A percentile compares a stretch with the other conserved stretches of the same genome.
Conservation (phyloP, 2,329 filamentous ascomycete species). For the Arthrobotrys sinensis region DNA sequence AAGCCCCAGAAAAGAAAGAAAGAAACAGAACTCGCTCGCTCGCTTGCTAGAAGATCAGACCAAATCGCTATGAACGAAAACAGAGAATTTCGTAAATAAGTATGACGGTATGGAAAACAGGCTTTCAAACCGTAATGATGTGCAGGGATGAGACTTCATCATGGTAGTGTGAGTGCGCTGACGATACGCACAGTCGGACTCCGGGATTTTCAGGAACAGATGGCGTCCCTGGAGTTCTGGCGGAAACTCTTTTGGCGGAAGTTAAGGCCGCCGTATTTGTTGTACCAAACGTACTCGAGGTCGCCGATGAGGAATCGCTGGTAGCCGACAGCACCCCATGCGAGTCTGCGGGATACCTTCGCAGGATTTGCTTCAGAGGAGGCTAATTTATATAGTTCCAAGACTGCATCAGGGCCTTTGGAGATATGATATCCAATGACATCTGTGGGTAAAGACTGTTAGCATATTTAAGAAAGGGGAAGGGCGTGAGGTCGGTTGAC, state of each 20-base stretch:
- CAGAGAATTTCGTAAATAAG: constrained; percentile 31
- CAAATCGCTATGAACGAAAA: constrained; percentile 10
- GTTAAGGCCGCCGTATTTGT: constrained; percentile 52
- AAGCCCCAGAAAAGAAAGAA: constrained; percentile 24
- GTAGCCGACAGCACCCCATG: constrained; percentile 60
- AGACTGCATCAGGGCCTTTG: constrained; percentile 51
- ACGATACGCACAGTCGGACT: not conserved
- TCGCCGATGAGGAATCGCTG: constrained; percentile 61
- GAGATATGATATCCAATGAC: constrained; percentile 61
- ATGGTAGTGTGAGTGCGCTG: not conserved
- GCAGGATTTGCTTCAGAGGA: constrained; percentile 43
- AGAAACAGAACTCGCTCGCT: constrained; percentile 50
- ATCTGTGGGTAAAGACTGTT: constrained; percentile 20
- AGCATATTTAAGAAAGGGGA: not conserved
- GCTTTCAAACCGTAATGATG: not conserved
- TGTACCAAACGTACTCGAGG: constrained; percentile 61
- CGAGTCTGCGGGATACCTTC: constrained; percentile 51
- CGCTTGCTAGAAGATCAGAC: constrained; percentile 27
- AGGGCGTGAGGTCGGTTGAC: not conserved
- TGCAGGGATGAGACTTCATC: not conserved
- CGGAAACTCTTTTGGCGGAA: constrained; percentile 59
- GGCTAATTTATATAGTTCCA: constrained; percentile 52
- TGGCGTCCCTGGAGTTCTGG: constrained; percentile 45
- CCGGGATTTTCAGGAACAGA: constrained; percentile 26
- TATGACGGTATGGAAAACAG: not conserved